These are phyloP conservation scores for Colletotrichum lindemuthianum DNA, from an alignment of 2,329 filamentous ascomycete genomes.

Conservation along the genomic window DNA sequence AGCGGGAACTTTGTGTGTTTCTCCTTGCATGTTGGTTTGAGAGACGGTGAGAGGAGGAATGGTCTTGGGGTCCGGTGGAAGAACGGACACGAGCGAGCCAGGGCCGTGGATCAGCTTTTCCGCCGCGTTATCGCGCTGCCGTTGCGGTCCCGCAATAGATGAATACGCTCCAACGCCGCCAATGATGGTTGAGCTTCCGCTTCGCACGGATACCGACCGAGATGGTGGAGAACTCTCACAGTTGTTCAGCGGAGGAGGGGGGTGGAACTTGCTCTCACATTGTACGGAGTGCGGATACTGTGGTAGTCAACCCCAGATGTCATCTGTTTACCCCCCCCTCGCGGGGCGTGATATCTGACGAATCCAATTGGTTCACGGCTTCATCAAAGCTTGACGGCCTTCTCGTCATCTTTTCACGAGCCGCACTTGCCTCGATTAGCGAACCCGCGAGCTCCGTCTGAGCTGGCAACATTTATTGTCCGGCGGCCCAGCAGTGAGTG, in stretches of 20 bases:
- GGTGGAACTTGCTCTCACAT: no score
- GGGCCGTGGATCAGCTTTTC: slow-evolving; percentile 7
- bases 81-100: not conserved
- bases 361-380: not conserved
- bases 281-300: not conserved
- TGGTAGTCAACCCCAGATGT: slow-evolving; percentile 11
- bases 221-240: not conserved
- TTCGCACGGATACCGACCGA: slow-evolving; percentile 20
- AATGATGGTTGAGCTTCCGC: not conserved
- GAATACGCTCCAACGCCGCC: not conserved
- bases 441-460: not conserved
- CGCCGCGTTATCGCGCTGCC: not conserved
- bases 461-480: no score
- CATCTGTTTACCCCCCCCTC: slow-evolving; percentile 14
- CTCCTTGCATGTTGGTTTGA: slow-evolving; percentile 23
- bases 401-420: not conserved
- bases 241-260: not conserved
- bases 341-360: slow-evolving; percentile 9
- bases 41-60: slow-evolving; percentile 27
- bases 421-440: not conserved
- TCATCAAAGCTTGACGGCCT: not conserved
- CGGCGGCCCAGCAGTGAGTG: no score
- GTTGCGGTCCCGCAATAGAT: not conserved
- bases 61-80: no score
- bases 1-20: slow-evolving; percentile 29